Conservation (phyloP, 306 rosid species). For the Leucaena leucocephala region DNA sequence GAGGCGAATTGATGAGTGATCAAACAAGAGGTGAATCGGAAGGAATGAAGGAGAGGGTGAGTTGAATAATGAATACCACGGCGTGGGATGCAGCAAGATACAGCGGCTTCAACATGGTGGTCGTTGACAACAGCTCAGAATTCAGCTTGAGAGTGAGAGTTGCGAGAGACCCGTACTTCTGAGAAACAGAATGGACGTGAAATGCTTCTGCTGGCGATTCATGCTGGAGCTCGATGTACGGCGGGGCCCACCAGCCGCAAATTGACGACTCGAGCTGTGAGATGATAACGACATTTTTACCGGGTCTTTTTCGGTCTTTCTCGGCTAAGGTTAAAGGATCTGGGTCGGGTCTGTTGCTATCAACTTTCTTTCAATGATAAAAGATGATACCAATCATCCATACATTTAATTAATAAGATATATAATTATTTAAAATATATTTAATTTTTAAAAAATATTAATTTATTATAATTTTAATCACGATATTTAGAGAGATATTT, state of each 20-base stretch:
- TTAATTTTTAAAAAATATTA: no score
- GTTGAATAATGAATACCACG: background rate
- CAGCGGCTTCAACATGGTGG: conserved; percentile 6
- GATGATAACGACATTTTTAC: background rate
- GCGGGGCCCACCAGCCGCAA: background rate
- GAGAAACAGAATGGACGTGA: background rate
- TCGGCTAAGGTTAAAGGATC: background rate
- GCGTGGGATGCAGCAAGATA: background rate
- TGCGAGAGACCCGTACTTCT: background rate
- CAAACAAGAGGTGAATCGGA: background rate
- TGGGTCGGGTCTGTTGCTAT: background rate
- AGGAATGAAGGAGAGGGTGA: background rate
- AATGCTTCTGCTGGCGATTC: background rate
- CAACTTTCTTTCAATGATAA: background rate
- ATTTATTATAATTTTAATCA: no score
- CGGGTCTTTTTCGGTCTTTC: background rate
- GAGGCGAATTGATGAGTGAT: background rate
- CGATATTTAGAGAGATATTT: no score
- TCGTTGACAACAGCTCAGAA: background rate
- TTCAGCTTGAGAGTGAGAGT: background rate
- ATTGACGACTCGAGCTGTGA: background rate
- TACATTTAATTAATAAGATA: no score
- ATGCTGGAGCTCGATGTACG: background rate
- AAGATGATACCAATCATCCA: no score
- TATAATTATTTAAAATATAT: no score